Base-by-base conservation (phyloP, 1,284 basidiomycete genomes). In the Cutaneotrichosporon daszewskae region DNA sequence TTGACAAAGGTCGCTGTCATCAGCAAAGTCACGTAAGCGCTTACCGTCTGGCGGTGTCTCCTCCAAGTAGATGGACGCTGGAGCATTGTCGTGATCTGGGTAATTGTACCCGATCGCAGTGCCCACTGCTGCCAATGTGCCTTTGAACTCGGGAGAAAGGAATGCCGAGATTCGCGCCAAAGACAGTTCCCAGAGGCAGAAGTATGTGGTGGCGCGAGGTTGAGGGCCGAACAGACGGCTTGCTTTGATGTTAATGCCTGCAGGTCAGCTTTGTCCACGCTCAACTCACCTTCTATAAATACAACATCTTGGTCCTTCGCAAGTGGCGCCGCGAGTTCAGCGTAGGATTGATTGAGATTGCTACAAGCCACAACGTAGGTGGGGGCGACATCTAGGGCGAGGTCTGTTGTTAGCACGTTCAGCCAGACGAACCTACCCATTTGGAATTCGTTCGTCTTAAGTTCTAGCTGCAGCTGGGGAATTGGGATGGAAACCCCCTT, bases 121-220 rank as follows among this genome's bases (percentile, higher is more conserved):
- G 7, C 75, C 69, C 19, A 79, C 79, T 3, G 79, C 74, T 4
- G 71, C 63, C 5, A 91, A 55, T 3, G 78, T 66, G 29, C 73
- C 71, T 0, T 74, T 73, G 44, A 89, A 78, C 12, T 72, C 62
- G 4, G 81, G 77, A 1, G 82, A 78, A 12, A 85, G 55, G 27
- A 76, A 66, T 0, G 76, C 77, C 51, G 80, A 80, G 32, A 88
- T 60, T 31, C 75, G 66, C 2, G 85, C 85, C 19, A 88, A 33
- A 17, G 72, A 71, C 33, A 90, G 77, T 58, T 91, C 87, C 91
- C 90, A 95, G 5, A 92, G 78, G 61, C 89, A 94, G 8, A 91
- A 74, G 60, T 95, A 95, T 1, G 88, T 84, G 1, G 84, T 72
- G 0, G 84, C 85, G n/a, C 78, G 77, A 3, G 90, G 90, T 46